A percentile compares a stretch with the other conserved stretches of the same genome.
These are phyloP conservation scores for Hanseniaspora hatyaiensis DNA, from an alignment of 805 yeast genomes.

Conservation along the genomic window DNA sequence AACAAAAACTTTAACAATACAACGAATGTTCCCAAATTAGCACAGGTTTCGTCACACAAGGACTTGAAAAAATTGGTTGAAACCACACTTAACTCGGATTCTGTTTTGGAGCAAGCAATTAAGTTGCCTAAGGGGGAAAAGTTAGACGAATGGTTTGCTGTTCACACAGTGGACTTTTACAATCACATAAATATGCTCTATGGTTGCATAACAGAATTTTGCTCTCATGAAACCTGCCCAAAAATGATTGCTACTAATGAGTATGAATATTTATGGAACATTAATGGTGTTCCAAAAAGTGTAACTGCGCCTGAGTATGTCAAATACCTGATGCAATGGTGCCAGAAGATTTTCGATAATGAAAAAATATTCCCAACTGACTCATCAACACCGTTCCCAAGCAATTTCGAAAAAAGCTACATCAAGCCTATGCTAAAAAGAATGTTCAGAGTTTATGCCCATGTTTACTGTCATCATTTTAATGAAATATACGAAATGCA, in stretches of 20 bases:
- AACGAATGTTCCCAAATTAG: constrained; percentile 21
- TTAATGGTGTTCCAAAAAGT: constrained; percentile 66
- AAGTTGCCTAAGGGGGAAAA: constrained; percentile 89
- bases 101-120: constrained; percentile 84
- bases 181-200: constrained; percentile 93
- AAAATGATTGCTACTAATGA: constrained; percentile 96
- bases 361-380: constrained; percentile 83
- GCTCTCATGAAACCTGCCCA: constrained; percentile 91
- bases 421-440: constrained; percentile 83
- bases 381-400: constrained; percentile 84
- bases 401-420: constrained; percentile 55
- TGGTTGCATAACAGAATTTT: constrained; percentile 90
- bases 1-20: constrained; percentile 19
- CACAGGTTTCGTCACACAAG: constrained; percentile 45
- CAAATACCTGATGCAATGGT: constrained; percentile 89
- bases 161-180: constrained; percentile 93
- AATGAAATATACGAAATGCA: constrained; percentile 90
- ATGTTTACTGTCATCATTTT: constrained; percentile 94
- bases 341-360: constrained; percentile 83
- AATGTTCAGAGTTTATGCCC: constrained; percentile 88
- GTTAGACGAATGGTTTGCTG: constrained; percentile 88
- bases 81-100: constrained; percentile 86
- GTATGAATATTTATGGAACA: constrained; percentile 96
- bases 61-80: constrained; percentile 84
- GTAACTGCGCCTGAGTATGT: constrained; percentile 92